These are phyloP conservation scores for Botrytis medusae DNA, from an alignment of 2,329 filamentous ascomycete species.

Conservation along the genomic window DNA sequence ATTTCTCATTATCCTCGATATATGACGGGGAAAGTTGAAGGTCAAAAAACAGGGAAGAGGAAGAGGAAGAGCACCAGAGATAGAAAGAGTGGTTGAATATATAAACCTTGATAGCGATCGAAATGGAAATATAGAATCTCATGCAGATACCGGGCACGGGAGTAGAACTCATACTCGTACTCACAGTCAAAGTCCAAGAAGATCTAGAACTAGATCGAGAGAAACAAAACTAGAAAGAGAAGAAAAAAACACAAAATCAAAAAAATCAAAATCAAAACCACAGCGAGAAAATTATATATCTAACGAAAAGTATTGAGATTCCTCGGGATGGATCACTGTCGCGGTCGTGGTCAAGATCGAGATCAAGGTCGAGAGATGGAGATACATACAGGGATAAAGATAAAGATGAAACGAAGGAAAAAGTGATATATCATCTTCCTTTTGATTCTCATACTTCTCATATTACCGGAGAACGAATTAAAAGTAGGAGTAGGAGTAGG, in stretches of 20 bases:
- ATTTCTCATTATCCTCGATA: background rate
- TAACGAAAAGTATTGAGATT: background rate
- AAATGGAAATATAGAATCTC: background rate
- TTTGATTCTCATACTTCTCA: no score
- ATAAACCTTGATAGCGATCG: no score
- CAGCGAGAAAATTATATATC: background rate
- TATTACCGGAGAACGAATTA: no score
- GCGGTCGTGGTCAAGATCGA: background rate
- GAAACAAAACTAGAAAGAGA: background rate
- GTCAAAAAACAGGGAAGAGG: background rate
- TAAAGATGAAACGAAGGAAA: no score
- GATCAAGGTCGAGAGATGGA: background rate
- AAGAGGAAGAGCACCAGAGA: background rate
- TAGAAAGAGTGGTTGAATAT: background rate
- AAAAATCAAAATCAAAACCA: no score
- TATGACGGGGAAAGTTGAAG: accelerated
- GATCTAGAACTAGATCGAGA: background rate
- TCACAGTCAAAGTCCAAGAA: background rate
- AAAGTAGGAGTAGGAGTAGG: no score
- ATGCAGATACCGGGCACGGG: no score
- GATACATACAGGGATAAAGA: no score
- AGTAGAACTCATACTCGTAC: no score
- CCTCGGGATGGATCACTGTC: background rate
- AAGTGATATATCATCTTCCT: no score
- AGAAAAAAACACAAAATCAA: background rate